These are phyloP conservation scores for Pichia sp. DNA, from an alignment of 1,139 yeast genomes.

Conservation along the genomic window DNA sequence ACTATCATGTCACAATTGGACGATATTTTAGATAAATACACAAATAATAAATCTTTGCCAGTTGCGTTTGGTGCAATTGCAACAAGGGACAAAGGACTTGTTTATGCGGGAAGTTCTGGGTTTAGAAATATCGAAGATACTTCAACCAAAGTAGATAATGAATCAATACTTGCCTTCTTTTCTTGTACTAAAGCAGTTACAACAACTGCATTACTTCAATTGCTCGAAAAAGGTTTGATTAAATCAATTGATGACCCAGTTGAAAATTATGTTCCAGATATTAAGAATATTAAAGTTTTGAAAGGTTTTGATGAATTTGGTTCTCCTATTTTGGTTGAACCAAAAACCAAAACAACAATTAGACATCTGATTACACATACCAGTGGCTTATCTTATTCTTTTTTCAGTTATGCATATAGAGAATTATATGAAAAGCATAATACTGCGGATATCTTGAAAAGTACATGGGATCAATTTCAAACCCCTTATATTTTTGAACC, in stretches of 20 bases:
- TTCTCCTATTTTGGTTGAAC: constrained; percentile 2
- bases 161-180: constrained; percentile 8
- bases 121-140: constrained; percentile 1
- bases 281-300: constrained; percentile 2
- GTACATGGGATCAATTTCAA: constrained; percentile 8
- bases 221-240: constrained; percentile 8
- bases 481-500: constrained; percentile 12
- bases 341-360: constrained; percentile 5
- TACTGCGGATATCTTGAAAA: constrained; percentile 5
- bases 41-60: constrained; percentile 1
- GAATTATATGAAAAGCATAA: not conserved
- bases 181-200: constrained; percentile 12
- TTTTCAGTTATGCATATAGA: constrained; percentile 8
- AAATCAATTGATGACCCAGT: constrained; percentile 12
- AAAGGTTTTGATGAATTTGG: constrained; percentile 3
- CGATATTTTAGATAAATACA: constrained; percentile 1
- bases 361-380: constrained; percentile 13
- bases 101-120: constrained; percentile 8
- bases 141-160: not conserved
- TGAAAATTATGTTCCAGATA: constrained; percentile 8
- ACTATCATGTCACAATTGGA: not conserved
- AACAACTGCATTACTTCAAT: constrained; percentile 10
- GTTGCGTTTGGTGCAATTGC: constrained; percentile 10
- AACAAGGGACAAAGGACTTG: constrained; percentile 9
- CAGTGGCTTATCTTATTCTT: constrained; percentile 11